Evolutionary conservation across 371 early-diverging fungal genomes (phyloP).

Genomic region (Mucor indicus): DNA sequence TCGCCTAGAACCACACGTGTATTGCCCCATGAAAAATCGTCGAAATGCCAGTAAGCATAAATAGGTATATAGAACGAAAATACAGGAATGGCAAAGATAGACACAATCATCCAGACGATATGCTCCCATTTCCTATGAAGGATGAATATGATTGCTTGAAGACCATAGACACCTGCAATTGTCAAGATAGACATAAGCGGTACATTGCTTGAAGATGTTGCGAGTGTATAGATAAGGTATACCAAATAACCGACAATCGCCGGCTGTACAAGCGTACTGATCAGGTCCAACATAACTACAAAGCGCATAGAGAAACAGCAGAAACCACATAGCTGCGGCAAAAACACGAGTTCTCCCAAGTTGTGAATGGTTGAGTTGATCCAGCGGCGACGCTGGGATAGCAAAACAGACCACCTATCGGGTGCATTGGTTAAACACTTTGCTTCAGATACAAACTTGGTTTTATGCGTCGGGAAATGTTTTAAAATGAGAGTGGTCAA

Average conservation of each 20-base stretch:
- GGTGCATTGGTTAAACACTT: slow-evolving; percentile 96
- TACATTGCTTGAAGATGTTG: slow-evolving; percentile 34
- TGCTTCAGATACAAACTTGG: slow-evolving; percentile 96
- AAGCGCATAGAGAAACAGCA: slow-evolving; percentile 97
- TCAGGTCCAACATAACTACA: slow-evolving; percentile 89
- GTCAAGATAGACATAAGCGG: slow-evolving; percentile 58
- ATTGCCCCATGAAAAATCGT: slow-evolving; percentile 97
- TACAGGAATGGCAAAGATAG: slow-evolving; percentile 78
- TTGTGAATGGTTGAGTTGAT: slow-evolving; percentile 98
- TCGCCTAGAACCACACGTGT: slow-evolving; percentile 85
- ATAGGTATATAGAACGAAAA: slow-evolving; percentile 77
- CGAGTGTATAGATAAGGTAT: slow-evolving; percentile 61
- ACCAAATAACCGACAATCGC: slow-evolving; percentile 82
- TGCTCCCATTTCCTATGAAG: slow-evolving; percentile 84
- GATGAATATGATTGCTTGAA: slow-evolving; percentile 81
- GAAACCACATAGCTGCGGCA: slow-evolving; percentile 90
- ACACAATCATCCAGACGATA: slow-evolving; percentile 94
- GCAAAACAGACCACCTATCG: slow-evolving; percentile 87
- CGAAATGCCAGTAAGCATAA: slow-evolving; percentile 94
- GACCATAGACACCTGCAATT: slow-evolving; percentile 72
- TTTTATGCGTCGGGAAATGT: slow-evolving; percentile 95
- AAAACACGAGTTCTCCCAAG: slow-evolving; percentile 83
- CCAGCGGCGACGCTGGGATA: slow-evolving; percentile 98
- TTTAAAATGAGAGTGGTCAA: slow-evolving; percentile 98
- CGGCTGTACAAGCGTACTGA: slow-evolving; percentile 88